Evolutionary conservation across 2,329 filamentous ascomycete genomes (phyloP).

Genomic region (Pseudogymnoascus sp.): DNA sequence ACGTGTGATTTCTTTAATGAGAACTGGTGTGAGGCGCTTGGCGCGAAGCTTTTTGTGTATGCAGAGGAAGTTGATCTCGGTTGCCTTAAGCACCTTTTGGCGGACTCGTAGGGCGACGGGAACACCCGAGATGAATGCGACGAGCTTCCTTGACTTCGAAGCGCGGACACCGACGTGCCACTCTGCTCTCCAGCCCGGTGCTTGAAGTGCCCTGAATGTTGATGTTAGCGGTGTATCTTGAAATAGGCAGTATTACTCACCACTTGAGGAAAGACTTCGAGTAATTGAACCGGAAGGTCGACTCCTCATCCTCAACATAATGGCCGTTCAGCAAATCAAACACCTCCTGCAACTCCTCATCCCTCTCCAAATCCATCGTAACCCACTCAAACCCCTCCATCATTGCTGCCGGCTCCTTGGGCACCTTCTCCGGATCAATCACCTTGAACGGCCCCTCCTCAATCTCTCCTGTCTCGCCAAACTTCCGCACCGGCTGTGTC

Average conservation of each 20-base stretch:
- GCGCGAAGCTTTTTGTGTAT: slow-evolving; percentile 96
- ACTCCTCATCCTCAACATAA: slow-evolving; percentile 95
- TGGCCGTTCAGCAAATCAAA: slow-evolving; percentile 87
- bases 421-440: slow-evolving; percentile 69
- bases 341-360: slow-evolving; percentile 75
- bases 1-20: slow-evolving; percentile 96
- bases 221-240: slow-evolving; percentile 16
- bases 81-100: slow-evolving; percentile 63
- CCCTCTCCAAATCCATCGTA: slow-evolving; percentile 74
- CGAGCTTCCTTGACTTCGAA: slow-evolving; percentile 72
- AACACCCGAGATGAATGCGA: slow-evolving; percentile 92
- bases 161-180: slow-evolving; percentile 95
- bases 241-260: slow-evolving; percentile 38
- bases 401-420: slow-evolving; percentile 67
- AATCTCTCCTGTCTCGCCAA: slow-evolving; percentile 52
- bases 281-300: slow-evolving; percentile 97
- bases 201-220: slow-evolving; percentile 70
- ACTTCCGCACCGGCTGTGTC: slow-evolving; percentile 88
- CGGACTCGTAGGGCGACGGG: slow-evolving; percentile 77
- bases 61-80: slow-evolving; percentile 96
- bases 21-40: slow-evolving; percentile 83
- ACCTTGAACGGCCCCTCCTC: slow-evolving; percentile 78
- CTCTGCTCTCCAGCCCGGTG: slow-evolving; percentile 85
- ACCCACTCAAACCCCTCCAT: slow-evolving; percentile 89
- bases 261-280: slow-evolving; percentile 82